Base-by-base conservation (phyloP, 2,329 filamentous ascomycete species). In the Ambrosiella xylebori region DNA sequence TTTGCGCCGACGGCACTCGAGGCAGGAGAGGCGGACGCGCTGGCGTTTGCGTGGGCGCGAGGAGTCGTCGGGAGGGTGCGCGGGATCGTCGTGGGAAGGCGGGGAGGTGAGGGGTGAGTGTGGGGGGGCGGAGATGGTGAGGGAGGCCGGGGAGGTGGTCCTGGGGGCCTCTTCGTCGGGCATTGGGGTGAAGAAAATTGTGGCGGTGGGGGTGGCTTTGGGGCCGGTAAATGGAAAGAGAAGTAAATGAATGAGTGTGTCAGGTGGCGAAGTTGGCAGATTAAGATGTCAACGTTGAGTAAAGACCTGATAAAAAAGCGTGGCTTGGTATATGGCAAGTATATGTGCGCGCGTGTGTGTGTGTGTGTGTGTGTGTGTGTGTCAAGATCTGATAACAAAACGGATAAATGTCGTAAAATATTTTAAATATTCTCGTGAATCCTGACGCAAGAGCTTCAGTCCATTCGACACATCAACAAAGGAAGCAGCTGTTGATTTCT, bases 1-100 rank as follows among this genome's bases (percentile, higher is more conserved):
- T 69, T 82, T 82, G 58, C 79, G 72, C 57, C 78, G 73, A 47
- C 79, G 76, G 63, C 79, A 82, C 64, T 81, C 78, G 47, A 81
- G 72, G 62, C 79, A 82, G 53, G 77, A 80, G 49, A 82, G 71
- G 13, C 79, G 71, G 51, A 81, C 76, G 41, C 79, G 73, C 69
- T 81, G 79, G 38, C 79, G 70, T 69, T 82, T 82, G 61, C 78
- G 72, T 8, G 77, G 70, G 0, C 71, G 70, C 15, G 56, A 56
- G 51, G 57, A 37, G 58, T 63, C 63, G 57, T 59, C 35, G 53
- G 58, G 55, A 51, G 47, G n/a, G 13, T 37, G 19, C 7, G 52
- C 17, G 38, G 19, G 40, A 13, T 49, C 50, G 7, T 47, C 27
- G 36, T 44, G 35, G 12, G 38, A 47, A 9, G 17, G 15, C 13